Evolutionary conservation across 768 basidiomycete species (phyloP), one percentile per base, ranked within the genome.

Genomic region (Coprinopsis sp.): DNA sequence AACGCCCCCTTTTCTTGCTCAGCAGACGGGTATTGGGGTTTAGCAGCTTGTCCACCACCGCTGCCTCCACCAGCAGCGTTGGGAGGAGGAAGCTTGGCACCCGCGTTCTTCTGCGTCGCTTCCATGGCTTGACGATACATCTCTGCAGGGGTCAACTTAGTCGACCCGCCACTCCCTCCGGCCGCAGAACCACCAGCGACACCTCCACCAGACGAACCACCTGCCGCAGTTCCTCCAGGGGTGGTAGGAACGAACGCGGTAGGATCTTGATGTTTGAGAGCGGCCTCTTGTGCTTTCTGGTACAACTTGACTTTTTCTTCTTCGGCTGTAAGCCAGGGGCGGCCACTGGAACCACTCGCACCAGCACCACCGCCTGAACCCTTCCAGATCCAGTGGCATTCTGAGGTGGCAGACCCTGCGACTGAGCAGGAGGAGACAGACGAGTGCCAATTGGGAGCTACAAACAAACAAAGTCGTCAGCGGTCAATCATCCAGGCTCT

Each of bases 1-100:
- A 89, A 58, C 19, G 82, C 82, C 2, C 77, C 83, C 58, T 90
- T 90, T 64, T 91, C 88, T 57, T 86, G 76, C 50, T 81, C 82
- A 0, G 87, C 87, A 16, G 79, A 77, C 27, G 66, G 64, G 55
- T 79, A 85, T 24, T 74, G 73, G 24, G 79, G 76, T 44, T 50
- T 4, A 58, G 30, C 18, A 53, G 44, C 6, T 5, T 28, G 27
- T 13, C 19, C 6, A 22, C 19, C 24, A 60, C 48, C 29, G 54
- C 25, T 4, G 66, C 48, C 34, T 47, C 59, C 43, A 56, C 49
- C n/a, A 46, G 43, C 42, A 18, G 57, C 50, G 2, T 30, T 36
- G 24, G 47, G 23, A 16, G 58, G 54, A 16, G 58, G 52, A 16
- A 37, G 14, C 41, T 52, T 50, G 4, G 57, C 23, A 10, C 52